Evolutionary conservation across 768 basidiomycete species (phyloP).

Genomic region (Boletellus emodensis): DNA sequence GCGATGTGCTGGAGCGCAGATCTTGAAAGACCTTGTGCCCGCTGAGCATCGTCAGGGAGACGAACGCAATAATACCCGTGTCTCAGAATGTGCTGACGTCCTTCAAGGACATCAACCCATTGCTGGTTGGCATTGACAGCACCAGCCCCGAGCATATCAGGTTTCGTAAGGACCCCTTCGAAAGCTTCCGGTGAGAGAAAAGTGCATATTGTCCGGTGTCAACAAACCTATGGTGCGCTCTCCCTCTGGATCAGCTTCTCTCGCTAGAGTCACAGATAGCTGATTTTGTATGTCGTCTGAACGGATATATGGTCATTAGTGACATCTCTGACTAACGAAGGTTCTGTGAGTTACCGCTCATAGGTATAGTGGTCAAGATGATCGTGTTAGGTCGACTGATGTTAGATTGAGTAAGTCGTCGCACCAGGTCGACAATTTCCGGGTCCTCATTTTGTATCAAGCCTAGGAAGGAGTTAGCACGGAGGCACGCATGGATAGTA

Average conservation of each 20-base stretch:
- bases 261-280: conserved; percentile 51
- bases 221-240: conserved; percentile 57
- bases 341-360: conserved; percentile 43
- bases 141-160: conserved; percentile 50
- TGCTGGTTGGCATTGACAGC: conserved; percentile 35
- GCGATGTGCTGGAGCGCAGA: conserved; percentile 37
- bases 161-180: conserved; percentile 66
- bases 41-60: conserved; percentile 57
- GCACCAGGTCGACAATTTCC: conserved; percentile 42
- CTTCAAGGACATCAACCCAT: conserved; percentile 55
- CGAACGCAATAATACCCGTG: conserved; percentile 68
- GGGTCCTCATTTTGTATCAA: conserved; percentile 53
- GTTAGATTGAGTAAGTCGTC: conserved; percentile 43
- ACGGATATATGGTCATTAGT: neutral
- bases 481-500: neutral
- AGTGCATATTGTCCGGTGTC: neutral
- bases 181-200: neutral
- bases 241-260: conserved; percentile 48
- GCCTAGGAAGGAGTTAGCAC: conserved; percentile 31
- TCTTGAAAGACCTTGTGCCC: conserved; percentile 35
- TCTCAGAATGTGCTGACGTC: conserved; percentile 40
- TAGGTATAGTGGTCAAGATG: conserved; percentile 63
- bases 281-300: conserved; percentile 70
- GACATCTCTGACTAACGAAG: neutral
- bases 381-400: conserved; percentile 51